These are phyloP conservation scores for Neurospora sp. DNA, from an alignment of 495 filamentous ascomycete genomes.

Conservation along the genomic window DNA sequence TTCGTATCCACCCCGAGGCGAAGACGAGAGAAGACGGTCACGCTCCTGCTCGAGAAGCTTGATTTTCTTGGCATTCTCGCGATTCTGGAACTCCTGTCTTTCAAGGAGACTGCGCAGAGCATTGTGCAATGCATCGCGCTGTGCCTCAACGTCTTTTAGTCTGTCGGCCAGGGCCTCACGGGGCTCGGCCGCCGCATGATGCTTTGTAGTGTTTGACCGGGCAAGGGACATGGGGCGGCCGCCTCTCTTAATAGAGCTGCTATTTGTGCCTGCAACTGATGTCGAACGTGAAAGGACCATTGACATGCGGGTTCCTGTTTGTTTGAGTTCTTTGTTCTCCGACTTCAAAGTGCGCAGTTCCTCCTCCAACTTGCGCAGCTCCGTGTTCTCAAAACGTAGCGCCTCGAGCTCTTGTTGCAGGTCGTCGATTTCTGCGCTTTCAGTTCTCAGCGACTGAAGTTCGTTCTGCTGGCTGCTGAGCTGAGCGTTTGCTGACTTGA, in stretches of 20 bases:
- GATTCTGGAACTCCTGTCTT: slow-evolving; percentile 70
- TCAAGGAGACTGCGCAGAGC: slow-evolving; percentile 81
- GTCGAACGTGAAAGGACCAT: slow-evolving; percentile 32
- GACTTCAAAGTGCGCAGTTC: slow-evolving; percentile 57
- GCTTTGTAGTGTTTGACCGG: slow-evolving; percentile 53
- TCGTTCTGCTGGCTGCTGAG: neutral
- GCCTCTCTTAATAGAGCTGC: slow-evolving; percentile 11
- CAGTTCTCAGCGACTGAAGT: slow-evolving; percentile 39
- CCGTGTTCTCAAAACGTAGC: slow-evolving; percentile 51
- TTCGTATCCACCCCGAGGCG: slow-evolving; percentile 69
- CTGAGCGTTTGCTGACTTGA: slow-evolving; percentile 50
- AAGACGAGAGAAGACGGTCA: slow-evolving; percentile 56
- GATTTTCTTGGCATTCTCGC: slow-evolving; percentile 70
- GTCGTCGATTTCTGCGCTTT: slow-evolving; percentile 50
- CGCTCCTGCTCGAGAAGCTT: slow-evolving; percentile 67
- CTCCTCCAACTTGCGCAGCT: slow-evolving; percentile 49
- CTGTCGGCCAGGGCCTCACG: slow-evolving; percentile 68
- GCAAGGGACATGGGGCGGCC: slow-evolving; percentile 30
- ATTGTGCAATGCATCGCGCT: slow-evolving; percentile 84
- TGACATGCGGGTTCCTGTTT: slow-evolving; percentile 16
- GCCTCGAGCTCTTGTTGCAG: slow-evolving; percentile 65
- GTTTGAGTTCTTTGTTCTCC: slow-evolving; percentile 44
- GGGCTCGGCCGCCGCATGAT: slow-evolving; percentile 38
- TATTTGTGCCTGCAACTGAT: slow-evolving; percentile 25
- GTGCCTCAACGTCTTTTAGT: slow-evolving; percentile 83